These are phyloP conservation scores for Podaxis sp. DNA, from an alignment of 768 basidiomycete species.

Conservation along the genomic window DNA sequence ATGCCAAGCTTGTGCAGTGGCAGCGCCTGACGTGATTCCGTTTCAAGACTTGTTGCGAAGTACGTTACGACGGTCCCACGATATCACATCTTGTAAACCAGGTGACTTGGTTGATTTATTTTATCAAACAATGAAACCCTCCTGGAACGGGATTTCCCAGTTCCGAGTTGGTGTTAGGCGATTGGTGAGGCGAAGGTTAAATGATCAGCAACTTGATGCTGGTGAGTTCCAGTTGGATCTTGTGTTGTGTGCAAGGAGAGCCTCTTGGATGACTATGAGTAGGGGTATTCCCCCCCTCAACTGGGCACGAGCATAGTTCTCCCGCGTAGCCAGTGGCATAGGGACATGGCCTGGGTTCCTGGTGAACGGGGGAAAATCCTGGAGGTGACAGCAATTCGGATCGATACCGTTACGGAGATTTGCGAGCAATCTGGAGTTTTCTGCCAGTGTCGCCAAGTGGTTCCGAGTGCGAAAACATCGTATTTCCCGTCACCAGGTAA, in stretches of 20 bases:
- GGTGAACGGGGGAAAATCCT: not conserved
- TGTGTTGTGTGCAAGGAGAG: not conserved
- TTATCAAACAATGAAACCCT: not conserved
- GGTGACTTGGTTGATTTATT: not conserved
- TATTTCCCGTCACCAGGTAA: not conserved
- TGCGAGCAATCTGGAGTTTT: not conserved
- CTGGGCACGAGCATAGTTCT: not conserved
- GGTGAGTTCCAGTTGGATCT: not conserved
- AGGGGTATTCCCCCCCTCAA: not conserved
- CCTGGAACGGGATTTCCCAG: not conserved
- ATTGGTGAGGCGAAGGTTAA: slow-evolving; percentile 5
- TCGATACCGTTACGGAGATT: not conserved
- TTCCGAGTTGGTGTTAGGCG: not conserved
- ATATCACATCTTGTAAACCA: not conserved
- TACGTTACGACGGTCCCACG: not conserved
- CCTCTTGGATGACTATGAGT: not conserved
- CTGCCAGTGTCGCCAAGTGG: not conserved
- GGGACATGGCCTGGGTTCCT: not conserved
- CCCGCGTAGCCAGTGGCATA: not conserved
- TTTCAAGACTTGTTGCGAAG: not conserved
- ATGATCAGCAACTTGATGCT: not conserved
- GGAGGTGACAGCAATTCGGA: not conserved
- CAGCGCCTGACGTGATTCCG: not conserved
- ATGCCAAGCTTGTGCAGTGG: not conserved
- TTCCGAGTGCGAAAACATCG: not conserved